phyloP scores from a whole-genome alignment of 805 yeast species.

The Monosporozyma solicola region DNA sequence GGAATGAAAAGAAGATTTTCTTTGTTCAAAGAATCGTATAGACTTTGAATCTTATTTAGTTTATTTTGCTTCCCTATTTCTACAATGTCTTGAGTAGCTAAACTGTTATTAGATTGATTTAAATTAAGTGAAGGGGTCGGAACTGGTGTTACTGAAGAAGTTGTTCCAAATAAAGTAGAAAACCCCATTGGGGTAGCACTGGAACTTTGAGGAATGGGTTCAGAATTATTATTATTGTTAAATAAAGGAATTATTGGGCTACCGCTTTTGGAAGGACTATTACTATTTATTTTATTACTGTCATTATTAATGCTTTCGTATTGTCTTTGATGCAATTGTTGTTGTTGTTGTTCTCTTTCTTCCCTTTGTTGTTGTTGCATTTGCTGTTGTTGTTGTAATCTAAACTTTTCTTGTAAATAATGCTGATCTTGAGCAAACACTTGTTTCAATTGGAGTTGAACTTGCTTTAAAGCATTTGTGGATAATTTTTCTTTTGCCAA shows the following conservation, averaged over 20 bases:
- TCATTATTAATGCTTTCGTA: background rate
- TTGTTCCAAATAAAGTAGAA: conserved; percentile 18
- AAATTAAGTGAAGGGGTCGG: background rate
- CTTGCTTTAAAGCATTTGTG: conserved; percentile 24
- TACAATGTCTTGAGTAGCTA: conserved; percentile 11
- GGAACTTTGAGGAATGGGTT: background rate
- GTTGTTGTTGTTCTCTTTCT: background rate
- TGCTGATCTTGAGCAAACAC: conserved; percentile 33
- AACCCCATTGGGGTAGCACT: background rate
- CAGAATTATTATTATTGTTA: background rate
- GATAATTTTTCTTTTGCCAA: conserved; percentile 29
- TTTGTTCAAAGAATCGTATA: conserved; percentile 16
- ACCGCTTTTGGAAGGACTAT: conserved; percentile 2
- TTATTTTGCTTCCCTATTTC: conserved; percentile 14
- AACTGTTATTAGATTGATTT: background rate
- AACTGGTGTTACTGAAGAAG: conserved; percentile 1
- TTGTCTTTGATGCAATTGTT: background rate
- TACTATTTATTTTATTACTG: background rate
- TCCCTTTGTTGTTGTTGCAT: conserved; percentile 8
- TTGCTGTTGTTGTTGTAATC: conserved; percentile 23
- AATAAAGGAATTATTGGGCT: conserved; percentile 2
- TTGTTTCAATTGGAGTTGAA: conserved; percentile 34
- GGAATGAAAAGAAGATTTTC: conserved; percentile 21
- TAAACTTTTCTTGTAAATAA: conserved; percentile 19
- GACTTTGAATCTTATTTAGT: conserved; percentile 11